Evolutionary conservation across 306 rosid genomes (phyloP), one percentile per base, ranked within the genome.

Genomic region (Datisca glomerata): DNA sequence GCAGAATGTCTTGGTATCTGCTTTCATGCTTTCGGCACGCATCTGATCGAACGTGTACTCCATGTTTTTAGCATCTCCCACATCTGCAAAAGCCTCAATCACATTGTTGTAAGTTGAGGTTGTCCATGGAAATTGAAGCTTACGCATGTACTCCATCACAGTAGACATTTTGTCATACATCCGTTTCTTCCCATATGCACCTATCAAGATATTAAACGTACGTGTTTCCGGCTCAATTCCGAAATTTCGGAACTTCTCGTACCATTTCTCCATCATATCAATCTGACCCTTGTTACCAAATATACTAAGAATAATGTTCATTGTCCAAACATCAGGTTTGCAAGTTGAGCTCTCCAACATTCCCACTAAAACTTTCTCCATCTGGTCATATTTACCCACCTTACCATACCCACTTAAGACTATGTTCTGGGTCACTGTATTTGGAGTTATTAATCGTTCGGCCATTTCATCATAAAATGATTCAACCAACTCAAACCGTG

Each of bases 121-220:
- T 12, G 98, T 91, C 98, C 98, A 84, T 0, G 98, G 98, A 56
- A 91, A 84, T 45, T 75, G 81, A 62, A 91, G 74, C 70, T 73
- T 91, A 21, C 98, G 81, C 98, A 85, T 91, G 64, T 91, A 85
- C 63, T 85, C 98, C 98, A 91, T 91, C 47, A 91, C 98, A 48
- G 96, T 54, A 4, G 96, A 91, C 98, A 91, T 91, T 53, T 91
- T 85, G 56, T 91, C 92, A 27, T 80, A 91, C 92, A 91, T 63
- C 50, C 74, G 69, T 70, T 69, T 91, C 74, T 75, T 91, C 54
- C 96, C 98, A 63, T 84, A 91, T 7, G 98, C 83, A 46, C 92
- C 92, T 12, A 91, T 91, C 75, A 91, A 57, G 33, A 91, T 81
- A 50, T 84, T 91, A 33, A 84, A 75, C 59, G 96, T 80, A n/a